phyloP scores from a whole-genome alignment of 2,329 filamentous ascomycete genomes.

The Claviceps spartinae region DNA sequence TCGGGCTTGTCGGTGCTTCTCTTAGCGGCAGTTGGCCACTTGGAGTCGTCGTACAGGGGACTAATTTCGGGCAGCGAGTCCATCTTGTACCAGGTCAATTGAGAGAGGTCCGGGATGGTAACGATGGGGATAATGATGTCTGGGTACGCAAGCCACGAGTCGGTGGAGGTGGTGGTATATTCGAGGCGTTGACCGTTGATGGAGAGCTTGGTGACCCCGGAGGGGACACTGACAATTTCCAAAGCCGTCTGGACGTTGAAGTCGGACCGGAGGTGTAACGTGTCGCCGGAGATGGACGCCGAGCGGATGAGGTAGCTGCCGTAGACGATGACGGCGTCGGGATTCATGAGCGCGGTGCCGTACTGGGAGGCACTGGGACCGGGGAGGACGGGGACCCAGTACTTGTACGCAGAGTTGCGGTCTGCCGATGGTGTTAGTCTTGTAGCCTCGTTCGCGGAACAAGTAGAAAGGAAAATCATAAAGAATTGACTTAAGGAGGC shows the following conservation, averaged over 20 bases:
- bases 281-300: slow-evolving; percentile 39
- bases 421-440: slow-evolving; percentile 23
- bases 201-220: slow-evolving; percentile 28
- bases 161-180: slow-evolving; percentile 25
- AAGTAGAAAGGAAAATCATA: neutral
- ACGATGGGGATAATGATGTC: slow-evolving; percentile 35
- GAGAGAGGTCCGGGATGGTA: slow-evolving; percentile 29
- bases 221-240: slow-evolving; percentile 52
- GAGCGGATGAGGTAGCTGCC: slow-evolving; percentile 52
- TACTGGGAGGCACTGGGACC: slow-evolving; percentile 16
- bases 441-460: neutral
- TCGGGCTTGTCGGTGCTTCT: slow-evolving; percentile 13
- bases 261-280: slow-evolving; percentile 53
- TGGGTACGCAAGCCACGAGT: slow-evolving; percentile 36
- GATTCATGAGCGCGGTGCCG: slow-evolving; percentile 22
- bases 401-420: slow-evolving; percentile 53
- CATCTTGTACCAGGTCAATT: slow-evolving; percentile 53
- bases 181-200: slow-evolving; percentile 26
- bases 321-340: slow-evolving; percentile 41
- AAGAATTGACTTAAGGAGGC: neutral
- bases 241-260: slow-evolving; percentile 49
- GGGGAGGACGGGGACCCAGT: slow-evolving; percentile 49
- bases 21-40: slow-evolving; percentile 33
- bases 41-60: slow-evolving; percentile 50
- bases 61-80: slow-evolving; percentile 59